A percentile compares a stretch with the other conserved stretches of the same genome.
phyloP scores from a whole-genome alignment of 2,329 filamentous ascomycete genomes.

The Triangularia verruculosa region DNA sequence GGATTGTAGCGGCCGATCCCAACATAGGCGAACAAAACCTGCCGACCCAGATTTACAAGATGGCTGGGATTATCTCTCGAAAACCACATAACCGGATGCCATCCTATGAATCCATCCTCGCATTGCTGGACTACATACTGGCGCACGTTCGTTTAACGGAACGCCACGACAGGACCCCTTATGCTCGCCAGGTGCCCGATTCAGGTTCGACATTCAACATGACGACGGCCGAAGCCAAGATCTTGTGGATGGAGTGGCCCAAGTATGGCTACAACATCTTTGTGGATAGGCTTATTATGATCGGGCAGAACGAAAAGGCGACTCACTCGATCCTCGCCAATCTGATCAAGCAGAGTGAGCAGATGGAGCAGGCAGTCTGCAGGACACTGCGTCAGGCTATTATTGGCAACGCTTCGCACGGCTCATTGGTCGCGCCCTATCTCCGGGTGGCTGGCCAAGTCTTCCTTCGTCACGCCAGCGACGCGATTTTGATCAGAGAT shows the following conservation, averaged over 20 bases:
- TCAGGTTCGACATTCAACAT: conserved; percentile 41
- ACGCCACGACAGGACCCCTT: conserved; percentile 40
- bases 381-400: conserved; percentile 54
- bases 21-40: conserved; percentile 40
- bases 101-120: conserved; percentile 53
- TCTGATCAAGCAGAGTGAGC: conserved; percentile 51
- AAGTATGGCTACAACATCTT: conserved; percentile 48
- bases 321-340: conserved; percentile 56
- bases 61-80: conserved; percentile 52
- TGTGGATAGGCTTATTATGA: conserved; percentile 61
- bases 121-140: conserved; percentile 47
- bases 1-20: conserved; percentile 60
- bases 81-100: conserved; percentile 49
- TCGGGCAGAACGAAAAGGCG: conserved; percentile 54
- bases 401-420: conserved; percentile 46
- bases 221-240: conserved; percentile 44
- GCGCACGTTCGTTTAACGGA: conserved; percentile 33
- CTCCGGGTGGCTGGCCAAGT: conserved; percentile 51
- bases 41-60: conserved; percentile 52
- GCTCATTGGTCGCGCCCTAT: conserved; percentile 47
- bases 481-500: conserved; percentile 33
- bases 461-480: conserved; percentile 48
- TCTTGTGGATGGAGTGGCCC: conserved; percentile 45
- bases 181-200: conserved; percentile 37
- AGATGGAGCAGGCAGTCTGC: conserved; percentile 52